Base-by-base conservation (phyloP, 2,329 filamentous ascomycete species). In the Penicillium psychrosexuale region DNA sequence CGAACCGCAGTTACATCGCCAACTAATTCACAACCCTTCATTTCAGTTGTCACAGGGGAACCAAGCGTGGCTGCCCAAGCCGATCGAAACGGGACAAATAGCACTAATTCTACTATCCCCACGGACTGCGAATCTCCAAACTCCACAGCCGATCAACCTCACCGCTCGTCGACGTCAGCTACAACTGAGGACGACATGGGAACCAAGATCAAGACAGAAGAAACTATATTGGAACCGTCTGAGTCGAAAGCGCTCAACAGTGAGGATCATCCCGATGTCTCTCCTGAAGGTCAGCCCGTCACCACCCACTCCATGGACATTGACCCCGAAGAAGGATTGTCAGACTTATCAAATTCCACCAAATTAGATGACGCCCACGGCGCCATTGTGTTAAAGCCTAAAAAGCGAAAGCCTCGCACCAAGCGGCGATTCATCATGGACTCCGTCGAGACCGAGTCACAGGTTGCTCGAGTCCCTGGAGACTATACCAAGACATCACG, bases 401-500 rank as follows among this genome's bases (percentile, higher is more conserved):
- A 57, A 59, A 55, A 37, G 33, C 61, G 42, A 61, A 67, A 22
- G 42, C 59, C 43, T 53, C 68, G 65, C 45, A 59, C 53, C 58
- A 71, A 67, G 57, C 60, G 56, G 28, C 56, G 57, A 34, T 54
- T 51, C 39, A 50, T 77, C 5, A 62, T 75, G 31, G 60, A 70
- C 15, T 75, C 74, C 0, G 71, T 76, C 31, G 75, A 77, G 57
- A 67, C 68, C 9, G 69, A 72, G 37, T 60, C 62, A 5, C 64
- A 66, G 5, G 65, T 67, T 22, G 65, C 69, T 42, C 86, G 89
- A 31, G 75, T 78, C 0, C 87, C 87, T 0, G 88, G 89, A 1
- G 90, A 94, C 73, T 97, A 97, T 74, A 87, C 90, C 30, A 84
- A 93, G 19, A 96, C 91, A 0, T 82, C 85, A 0, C 79, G 87